A percentile compares a stretch with the other conserved stretches of the same genome.
Evolutionary conservation across 1,139 yeast genomes (phyloP).

Genomic region (Suhomyces yuchorum): DNA sequence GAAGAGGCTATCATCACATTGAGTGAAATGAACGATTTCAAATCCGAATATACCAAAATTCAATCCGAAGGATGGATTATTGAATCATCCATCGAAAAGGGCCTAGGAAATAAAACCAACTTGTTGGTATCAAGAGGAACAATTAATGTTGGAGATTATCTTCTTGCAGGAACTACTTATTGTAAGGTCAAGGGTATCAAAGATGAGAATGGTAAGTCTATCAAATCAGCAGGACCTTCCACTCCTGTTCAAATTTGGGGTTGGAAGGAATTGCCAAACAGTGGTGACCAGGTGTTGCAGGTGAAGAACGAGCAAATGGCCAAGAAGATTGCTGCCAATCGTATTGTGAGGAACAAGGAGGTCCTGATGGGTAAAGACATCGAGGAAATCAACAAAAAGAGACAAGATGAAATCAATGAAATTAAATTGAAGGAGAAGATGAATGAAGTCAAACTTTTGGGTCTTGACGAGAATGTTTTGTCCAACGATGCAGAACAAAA

Average conservation of each 20-base stretch:
- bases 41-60: slow-evolving; percentile 58
- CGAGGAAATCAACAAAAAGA: slow-evolving; percentile 64
- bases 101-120: slow-evolving; percentile 86
- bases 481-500: slow-evolving; percentile 33
- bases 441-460: slow-evolving; percentile 58
- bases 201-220: slow-evolving; percentile 67
- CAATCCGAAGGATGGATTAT: slow-evolving; percentile 86
- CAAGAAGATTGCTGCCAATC: slow-evolving; percentile 69
- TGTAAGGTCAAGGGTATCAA: slow-evolving; percentile 84
- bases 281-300: slow-evolving; percentile 84
- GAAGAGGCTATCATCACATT: slow-evolving; percentile 88
- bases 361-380: slow-evolving; percentile 67
- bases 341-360: slow-evolving; percentile 58
- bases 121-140: slow-evolving; percentile 81
- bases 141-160: slow-evolving; percentile 63
- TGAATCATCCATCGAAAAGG: slow-evolving; percentile 81
- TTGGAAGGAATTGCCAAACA: slow-evolving; percentile 91
- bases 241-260: slow-evolving; percentile 92
- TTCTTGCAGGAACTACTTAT: slow-evolving; percentile 85
- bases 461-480: slow-evolving; percentile 50
- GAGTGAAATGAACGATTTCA: slow-evolving; percentile 79
- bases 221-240: slow-evolving; percentile 79
- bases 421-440: slow-evolving; percentile 53
- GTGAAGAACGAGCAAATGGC: slow-evolving; percentile 76
- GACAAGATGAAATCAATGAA: slow-evolving; percentile 49